Base-by-base conservation (phyloP, 495 filamentous ascomycete genomes). In the Penicillium longicatenatum region DNA sequence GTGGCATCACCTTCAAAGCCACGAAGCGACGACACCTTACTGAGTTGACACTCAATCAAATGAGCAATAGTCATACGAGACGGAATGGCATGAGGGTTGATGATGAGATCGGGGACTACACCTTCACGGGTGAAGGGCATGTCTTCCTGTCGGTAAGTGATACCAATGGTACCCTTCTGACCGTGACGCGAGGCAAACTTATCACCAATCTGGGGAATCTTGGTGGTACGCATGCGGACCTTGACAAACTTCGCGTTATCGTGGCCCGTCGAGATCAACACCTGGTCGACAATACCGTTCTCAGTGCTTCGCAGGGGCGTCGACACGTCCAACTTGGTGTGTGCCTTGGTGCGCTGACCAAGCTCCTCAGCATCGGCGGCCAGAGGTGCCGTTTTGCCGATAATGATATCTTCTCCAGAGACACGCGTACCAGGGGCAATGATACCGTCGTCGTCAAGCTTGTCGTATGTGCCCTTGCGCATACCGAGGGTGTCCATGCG, bases 1-100 rank as follows among this genome's bases (percentile, higher is more conserved):
- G 94, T 99, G 16, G 95, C 94, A 68, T 99, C 95, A 63, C 95
- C 94, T 73, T 98, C 95, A 67, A 89, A 87, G 20, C 94, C 94
- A 71, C 89, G 89, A 16, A 97, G 81, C 0, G 93, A 85, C 0
- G 91, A 89, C 17, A 98, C 94, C 73, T 99, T 99, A 72, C 89
- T 93, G 42, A 98, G 84, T 67, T 97, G 84, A 81, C 94, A 98
- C 77, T 99, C 94, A 73, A 99, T 96, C 83, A 99, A 91, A 82
- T 99, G 95, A 57, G 95, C 94, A 81, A 98, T 98, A 0, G 94
- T 99, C 94, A 99, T 99, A 82, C 94, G 94, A 14, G 94, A 99
- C 1, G 94, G 94, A 82, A 99, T 98, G 72, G 95, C 94, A 82
- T 99, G 94, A 0, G 94, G 94, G 69, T 99, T 99, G 82, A 99